Percentiles rank a stretch among this genome's conserved stretches.
phyloP scores from a whole-genome alignment of 2,329 filamentous ascomycete species.

The Pseudogymnoascus sp. region DNA sequence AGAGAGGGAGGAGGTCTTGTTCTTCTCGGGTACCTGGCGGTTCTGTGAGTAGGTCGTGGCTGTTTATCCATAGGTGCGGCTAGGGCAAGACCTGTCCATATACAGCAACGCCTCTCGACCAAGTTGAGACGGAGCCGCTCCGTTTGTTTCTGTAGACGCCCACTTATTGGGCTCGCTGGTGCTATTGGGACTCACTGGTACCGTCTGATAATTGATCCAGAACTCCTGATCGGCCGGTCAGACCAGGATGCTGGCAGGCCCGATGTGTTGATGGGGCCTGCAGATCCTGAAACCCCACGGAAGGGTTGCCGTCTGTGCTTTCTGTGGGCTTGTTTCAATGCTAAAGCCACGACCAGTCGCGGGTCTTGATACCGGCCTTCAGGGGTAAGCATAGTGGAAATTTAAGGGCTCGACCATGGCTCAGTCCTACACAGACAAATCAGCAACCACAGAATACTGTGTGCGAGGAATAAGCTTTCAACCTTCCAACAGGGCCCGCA shows the following conservation, averaged over 20 bases:
- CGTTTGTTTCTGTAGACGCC: neutral
- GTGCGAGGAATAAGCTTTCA: conserved; percentile 5
- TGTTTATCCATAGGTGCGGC: neutral
- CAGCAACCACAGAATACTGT: neutral
- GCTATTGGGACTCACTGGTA: neutral
- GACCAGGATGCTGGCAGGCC: neutral
- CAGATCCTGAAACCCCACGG: conserved; percentile 5
- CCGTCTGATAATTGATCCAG: conserved; percentile 3
- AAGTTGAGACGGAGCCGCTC: neutral
- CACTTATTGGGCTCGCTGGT: neutral
- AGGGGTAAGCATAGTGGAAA: neutral
- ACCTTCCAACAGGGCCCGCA: neutral
- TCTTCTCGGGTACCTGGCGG: neutral
- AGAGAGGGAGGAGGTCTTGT: neutral
- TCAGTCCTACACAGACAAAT: conserved; percentile 1
- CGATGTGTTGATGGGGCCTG: conserved; percentile 1
- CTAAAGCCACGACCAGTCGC: neutral
- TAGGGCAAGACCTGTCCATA: conserved; percentile 4
- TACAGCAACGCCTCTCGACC: neutral
- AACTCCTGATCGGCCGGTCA: neutral
- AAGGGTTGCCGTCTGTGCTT: conserved; percentile 3
- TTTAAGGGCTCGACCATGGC: conserved; percentile 4
- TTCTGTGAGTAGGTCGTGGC: neutral
- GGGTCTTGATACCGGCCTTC: neutral
- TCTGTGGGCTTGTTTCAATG: conserved; percentile 7